Base-by-base conservation (phyloP, 2,329 filamentous ascomycete species). In the Fusarium buharicum region DNA sequence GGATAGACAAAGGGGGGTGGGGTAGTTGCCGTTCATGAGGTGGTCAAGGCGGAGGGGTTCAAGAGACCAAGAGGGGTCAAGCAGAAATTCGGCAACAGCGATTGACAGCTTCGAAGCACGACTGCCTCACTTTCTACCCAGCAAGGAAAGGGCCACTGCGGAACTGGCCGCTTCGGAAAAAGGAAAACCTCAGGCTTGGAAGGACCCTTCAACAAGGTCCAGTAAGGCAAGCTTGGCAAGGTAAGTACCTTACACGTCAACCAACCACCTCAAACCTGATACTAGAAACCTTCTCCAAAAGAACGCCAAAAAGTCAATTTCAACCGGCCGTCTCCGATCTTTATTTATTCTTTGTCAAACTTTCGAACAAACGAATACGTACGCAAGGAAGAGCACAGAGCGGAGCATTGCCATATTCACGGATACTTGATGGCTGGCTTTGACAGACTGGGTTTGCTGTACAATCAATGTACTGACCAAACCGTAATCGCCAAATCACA, bases 261-360 rank as follows among this genome's bases (percentile, higher is more conserved):
- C 55, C 50, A 64, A 46, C 55, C 46, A 64, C 33, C 33, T 27
- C 30, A 24, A 24, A 3, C 22, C 4, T 8, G 24, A 50, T 37
- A 34, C 45, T 41, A 52, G 44, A 62, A 62, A 34, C 14, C 45
- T 50, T 57, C 50, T 51, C 45, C 14, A 36, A 18, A 31, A 45
- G 14, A 39, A 47, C 40, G 28, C 43, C 52, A 46, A 64, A 64
- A 64, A 64, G 55, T 50, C 61, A 64, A 64, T 64, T 55, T 54
- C 41, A 64, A 64, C 43, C 54, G 47, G 59, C 45, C 41, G 40
- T 36, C 60, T 20, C 39, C 55, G 55, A 57, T 50, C 14, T 36
- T 20, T 40, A 31, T 24, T 24, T 2, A 6, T 24, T 24, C 22
- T 24, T 24, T 24, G 22, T 24, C 22, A 24, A 24, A 24, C 22